These are phyloP conservation scores for Piromyces finnis DNA, from an alignment of 192 early-diverging fungal species.

Conservation along the genomic window DNA sequence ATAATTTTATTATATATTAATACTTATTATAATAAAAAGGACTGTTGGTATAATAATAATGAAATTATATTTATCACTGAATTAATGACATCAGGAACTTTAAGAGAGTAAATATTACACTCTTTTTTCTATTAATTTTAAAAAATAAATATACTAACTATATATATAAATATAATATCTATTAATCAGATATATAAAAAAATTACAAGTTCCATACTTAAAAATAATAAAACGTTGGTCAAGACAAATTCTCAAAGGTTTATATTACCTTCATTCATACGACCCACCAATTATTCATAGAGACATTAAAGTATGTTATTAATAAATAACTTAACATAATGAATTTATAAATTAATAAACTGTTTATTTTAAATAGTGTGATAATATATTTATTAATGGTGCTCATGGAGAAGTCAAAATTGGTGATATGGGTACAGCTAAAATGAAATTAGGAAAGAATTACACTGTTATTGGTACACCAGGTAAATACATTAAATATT, in stretches of 20 bases:
- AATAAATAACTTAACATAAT: too few relatives aligned
- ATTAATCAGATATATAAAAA: constrained; percentile 45
- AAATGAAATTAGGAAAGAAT: constrained; percentile 36
- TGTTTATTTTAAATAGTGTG: constrained; percentile 23
- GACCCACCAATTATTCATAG: constrained; percentile 71
- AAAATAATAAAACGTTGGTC: constrained; percentile 69
- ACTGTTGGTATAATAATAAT: constrained; percentile 30
- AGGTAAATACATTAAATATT: not conserved
- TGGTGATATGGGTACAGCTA: constrained; percentile 64
- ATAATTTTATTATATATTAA: too few relatives aligned
- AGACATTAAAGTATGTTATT: constrained; percentile 16
- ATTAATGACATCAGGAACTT: constrained; percentile 72
- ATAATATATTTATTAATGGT: constrained; percentile 82
- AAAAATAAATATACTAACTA: too few relatives aligned
- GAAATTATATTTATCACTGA: constrained; percentile 74
- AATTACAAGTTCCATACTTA: constrained; percentile 47
- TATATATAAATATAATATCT: too few relatives aligned
- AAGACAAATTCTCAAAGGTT: constrained; percentile 58
- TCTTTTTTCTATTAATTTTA: too few relatives aligned
- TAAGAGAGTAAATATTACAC: constrained; percentile 48
- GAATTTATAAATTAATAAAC: too few relatives aligned
- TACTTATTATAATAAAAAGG: constrained; percentile 31
- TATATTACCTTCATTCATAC: constrained; percentile 59
- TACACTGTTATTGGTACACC: not conserved
- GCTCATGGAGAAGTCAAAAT: constrained; percentile 76